phyloP scores from a whole-genome alignment of 371 early-diverging fungal species.

The Rhizomucor miehei region DNA sequence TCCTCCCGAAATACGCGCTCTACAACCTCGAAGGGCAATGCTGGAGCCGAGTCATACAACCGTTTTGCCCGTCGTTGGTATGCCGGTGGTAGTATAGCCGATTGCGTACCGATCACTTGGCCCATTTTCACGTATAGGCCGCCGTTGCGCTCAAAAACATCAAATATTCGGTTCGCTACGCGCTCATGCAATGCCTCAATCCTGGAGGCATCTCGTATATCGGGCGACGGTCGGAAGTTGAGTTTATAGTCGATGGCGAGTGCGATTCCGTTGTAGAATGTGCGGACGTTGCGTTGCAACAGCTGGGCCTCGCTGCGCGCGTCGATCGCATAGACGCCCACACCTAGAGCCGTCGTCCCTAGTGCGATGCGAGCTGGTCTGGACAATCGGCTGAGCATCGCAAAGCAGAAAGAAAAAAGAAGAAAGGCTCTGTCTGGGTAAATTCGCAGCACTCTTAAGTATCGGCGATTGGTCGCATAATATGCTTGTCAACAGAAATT shows the following conservation, averaged over 20 bases:
- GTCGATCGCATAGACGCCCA: constrained; percentile 48
- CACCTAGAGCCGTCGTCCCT: constrained; percentile 17
- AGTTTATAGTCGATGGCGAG: constrained; percentile 73
- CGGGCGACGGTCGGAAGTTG: constrained; percentile 63
- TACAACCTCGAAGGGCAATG: constrained; percentile 64
- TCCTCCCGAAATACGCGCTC: constrained; percentile 70
- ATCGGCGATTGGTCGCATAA: too few relatives aligned
- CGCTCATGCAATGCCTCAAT: constrained; percentile 65
- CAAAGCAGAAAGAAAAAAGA: constrained; percentile 4
- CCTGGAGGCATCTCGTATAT: constrained; percentile 22
- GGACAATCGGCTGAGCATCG: constrained; percentile 3
- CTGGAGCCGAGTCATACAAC: constrained; percentile 85
- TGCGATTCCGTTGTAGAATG: constrained; percentile 59
- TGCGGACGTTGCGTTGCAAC: constrained; percentile 52
- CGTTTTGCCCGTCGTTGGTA: constrained; percentile 67
- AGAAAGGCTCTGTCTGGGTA: too few relatives aligned
- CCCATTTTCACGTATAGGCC: constrained; percentile 91
- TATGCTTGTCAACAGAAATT: too few relatives aligned
- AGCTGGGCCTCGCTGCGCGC: constrained; percentile 56
- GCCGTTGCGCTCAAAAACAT: constrained; percentile 79
- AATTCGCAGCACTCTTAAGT: too few relatives aligned
- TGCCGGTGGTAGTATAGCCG: constrained; percentile 74
- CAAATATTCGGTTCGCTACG: constrained; percentile 70
- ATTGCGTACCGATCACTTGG: constrained; percentile 82
- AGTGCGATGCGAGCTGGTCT: constrained; percentile 6